phyloP scores from a whole-genome alignment of 2,329 filamentous ascomycete species.

The Aspergillus fructus region DNA sequence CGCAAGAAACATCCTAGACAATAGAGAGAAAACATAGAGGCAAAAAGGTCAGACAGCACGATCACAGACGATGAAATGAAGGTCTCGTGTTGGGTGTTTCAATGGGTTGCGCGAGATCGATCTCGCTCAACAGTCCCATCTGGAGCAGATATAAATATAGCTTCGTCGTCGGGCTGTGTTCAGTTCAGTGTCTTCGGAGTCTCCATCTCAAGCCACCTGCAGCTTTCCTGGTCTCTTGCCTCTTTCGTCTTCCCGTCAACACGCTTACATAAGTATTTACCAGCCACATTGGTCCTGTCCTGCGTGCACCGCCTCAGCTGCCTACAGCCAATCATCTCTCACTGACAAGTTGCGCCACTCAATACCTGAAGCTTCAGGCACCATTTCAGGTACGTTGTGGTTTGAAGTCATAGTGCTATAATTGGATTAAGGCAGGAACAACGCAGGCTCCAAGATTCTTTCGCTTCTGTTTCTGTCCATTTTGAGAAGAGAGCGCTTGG shows the following conservation, averaged over 20 bases:
- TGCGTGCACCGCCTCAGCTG: slow-evolving; percentile 15
- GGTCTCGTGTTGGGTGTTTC: slow-evolving; percentile 5
- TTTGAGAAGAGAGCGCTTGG: slow-evolving; percentile 3
- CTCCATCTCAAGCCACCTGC: not conserved
- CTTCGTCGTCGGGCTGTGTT: slow-evolving; percentile 7
- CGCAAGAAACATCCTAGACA: not conserved
- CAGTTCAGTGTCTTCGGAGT: not conserved
- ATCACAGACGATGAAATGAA: slow-evolving; percentile 7
- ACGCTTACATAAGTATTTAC: too few species aligned
- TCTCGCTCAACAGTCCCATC: not conserved
- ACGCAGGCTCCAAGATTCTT: slow-evolving; percentile 25
- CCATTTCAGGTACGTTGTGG: not conserved
- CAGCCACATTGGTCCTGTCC: slow-evolving; percentile 15
- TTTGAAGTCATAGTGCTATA: not conserved
- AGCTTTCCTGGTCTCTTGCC: not conserved
- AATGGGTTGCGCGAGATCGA: not conserved
- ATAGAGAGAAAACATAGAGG: not conserved
- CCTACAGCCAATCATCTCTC: slow-evolving; percentile 12
- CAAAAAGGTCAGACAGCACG: slow-evolving; percentile 16
- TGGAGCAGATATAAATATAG: slow-evolving; percentile 6
- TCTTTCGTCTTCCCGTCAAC: not conserved
- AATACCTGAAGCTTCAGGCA: slow-evolving; percentile 22
- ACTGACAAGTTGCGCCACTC: slow-evolving; percentile 10
- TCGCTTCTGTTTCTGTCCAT: slow-evolving; percentile 8
- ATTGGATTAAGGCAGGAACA: slow-evolving; percentile 20